A percentile compares a stretch with the other conserved stretches of the same genome.
Conservation (phyloP, 73 alveolate species). For the Paramecium primaurelia region DNA sequence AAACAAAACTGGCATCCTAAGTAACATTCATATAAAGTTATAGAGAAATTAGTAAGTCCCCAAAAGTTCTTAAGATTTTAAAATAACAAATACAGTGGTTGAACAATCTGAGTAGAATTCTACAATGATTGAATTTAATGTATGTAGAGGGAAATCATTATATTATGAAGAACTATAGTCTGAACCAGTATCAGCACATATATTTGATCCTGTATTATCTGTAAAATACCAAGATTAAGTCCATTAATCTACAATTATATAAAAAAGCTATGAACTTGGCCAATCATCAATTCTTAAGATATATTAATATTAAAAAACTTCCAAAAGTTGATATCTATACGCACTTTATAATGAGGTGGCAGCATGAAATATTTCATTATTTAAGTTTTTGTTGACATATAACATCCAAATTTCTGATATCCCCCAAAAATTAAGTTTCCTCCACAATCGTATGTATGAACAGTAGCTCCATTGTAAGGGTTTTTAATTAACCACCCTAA, state of each 20-base stretch:
- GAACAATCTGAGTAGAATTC: not conserved
- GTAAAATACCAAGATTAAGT: not conserved
- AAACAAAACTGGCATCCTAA: not conserved
- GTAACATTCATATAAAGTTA: not conserved
- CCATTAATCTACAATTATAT: not conserved
- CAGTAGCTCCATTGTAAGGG: not conserved
- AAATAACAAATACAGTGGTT: not conserved
- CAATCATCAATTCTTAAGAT: not conserved
- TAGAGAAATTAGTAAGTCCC: not conserved
- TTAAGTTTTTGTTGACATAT: not conserved
- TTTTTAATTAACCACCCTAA: not conserved
- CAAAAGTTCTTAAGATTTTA: not conserved
- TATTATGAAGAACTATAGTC: not conserved
- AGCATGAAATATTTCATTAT: not conserved
- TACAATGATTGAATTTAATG: not conserved
- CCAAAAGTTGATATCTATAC: not conserved
- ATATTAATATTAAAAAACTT: not conserved
- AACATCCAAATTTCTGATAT: not conserved
- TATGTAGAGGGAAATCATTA: not conserved
- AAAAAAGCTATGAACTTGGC: not conserved
- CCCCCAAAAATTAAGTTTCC: not conserved
- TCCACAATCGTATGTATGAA: not conserved
- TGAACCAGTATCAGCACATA: not conserved
- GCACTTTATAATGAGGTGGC: not conserved
- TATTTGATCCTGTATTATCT: not conserved